Percentiles rank a stretch among this genome's conserved stretches.
These are phyloP conservation scores for Russula earlei DNA, from an alignment of 768 basidiomycete species.

Conservation along the genomic window DNA sequence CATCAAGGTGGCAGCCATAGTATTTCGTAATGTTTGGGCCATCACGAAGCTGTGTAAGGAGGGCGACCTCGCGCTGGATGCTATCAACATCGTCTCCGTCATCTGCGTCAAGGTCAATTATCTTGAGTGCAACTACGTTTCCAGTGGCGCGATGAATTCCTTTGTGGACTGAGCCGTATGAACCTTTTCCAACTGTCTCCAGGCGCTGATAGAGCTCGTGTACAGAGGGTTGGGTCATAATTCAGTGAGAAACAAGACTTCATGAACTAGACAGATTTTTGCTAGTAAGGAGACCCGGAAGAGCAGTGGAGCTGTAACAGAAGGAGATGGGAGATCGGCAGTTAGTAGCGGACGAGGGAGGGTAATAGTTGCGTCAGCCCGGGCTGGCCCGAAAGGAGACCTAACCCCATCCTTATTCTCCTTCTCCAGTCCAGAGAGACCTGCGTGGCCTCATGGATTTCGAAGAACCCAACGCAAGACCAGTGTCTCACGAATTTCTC, in stretches of 20 bases:
- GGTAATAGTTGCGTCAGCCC: not conserved
- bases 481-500: constrained; percentile 66
- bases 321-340: not conserved
- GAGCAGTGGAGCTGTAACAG: not conserved
- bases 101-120: constrained; percentile 94
- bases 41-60: constrained; percentile 82
- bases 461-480: constrained; percentile 38
- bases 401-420: constrained; percentile 1
- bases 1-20: constrained; percentile 93
- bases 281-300: not conserved
- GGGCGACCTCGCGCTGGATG: constrained; percentile 92
- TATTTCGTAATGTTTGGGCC: constrained; percentile 91
- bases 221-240: constrained; percentile 47
- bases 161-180: constrained; percentile 93
- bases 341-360: not conserved
- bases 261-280: not conserved
- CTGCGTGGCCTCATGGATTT: constrained; percentile 42
- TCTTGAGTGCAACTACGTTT: constrained; percentile 91
- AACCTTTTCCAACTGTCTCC: constrained; percentile 91
- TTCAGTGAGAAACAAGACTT: not conserved
- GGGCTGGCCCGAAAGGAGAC: not conserved
- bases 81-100: constrained; percentile 89
- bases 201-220: constrained; percentile 78
- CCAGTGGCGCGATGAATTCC: constrained; percentile 78
- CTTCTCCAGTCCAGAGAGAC: not conserved